Evolutionary conservation across 2,329 filamentous ascomycete species (phyloP), one percentile per base, ranked within the genome.

Genomic region (Aspergillus tamarii): DNA sequence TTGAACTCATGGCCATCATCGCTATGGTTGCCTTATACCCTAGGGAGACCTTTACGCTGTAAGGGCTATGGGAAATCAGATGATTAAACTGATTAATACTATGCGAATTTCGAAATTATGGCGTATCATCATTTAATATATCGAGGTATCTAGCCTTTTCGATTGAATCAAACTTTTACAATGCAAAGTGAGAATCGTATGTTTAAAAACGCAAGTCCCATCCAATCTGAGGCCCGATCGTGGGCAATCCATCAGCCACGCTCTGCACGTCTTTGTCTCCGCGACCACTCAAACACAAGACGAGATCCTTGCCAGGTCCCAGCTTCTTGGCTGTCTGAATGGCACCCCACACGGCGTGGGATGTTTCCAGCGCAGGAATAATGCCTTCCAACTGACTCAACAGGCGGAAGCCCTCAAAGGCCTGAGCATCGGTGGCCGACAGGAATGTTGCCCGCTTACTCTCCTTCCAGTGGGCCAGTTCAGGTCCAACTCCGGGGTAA

Each of bases 231-330:
- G 94, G 94, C 0, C 93, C 93, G 63, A 97, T 79, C 72, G 84
- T 90, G 21, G 94, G 94, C 75, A 97, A 79, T 81, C 95, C 91
- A 74, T 97, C 93, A 1, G 94, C 94, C 58, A 98, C 94, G 73
- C 91, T 96, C 85, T 97, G 93, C 66, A 98, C 94, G 75, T 98
- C 94, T 87, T 98, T 98, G 80, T 98, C 94, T 64, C 94, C 94
- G 69, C 94, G 85, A 7, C 94, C 94, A 76, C 91, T 94, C 50
- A 98, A 77, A 79, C 94, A 97, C 69, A 98, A 92, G 62, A 98
- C 94, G 39, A 98, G 80, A 74, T 97, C 92, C 79, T 96, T 83
- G 56, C 87, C 92, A 81, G 92, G 91, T 67, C 85, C 85, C 90
- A 97, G 92, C 65, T 89, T 92, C 87, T 95, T 96, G 63, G 94